Evolutionary conservation across 805 yeast genomes (phyloP).

Genomic region (Spathaspora passalidarum): DNA sequence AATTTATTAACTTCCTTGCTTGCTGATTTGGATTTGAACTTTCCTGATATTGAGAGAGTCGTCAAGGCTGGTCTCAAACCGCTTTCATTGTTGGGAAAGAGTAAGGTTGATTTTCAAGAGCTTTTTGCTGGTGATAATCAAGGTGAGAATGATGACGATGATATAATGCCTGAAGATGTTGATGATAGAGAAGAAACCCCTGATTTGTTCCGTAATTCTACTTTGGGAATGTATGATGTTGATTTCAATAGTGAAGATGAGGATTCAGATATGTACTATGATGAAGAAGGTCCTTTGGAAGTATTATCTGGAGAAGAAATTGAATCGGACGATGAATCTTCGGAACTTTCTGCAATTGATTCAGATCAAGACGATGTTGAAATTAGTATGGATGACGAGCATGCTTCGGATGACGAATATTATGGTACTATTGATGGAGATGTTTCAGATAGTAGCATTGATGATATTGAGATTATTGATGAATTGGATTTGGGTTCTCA

Average conservation of each 20-base stretch:
- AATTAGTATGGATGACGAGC: slow-evolving; percentile 30
- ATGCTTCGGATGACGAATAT: slow-evolving; percentile 8
- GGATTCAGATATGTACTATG: slow-evolving; percentile 17
- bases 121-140: slow-evolving; percentile 49
- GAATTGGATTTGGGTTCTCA: slow-evolving; percentile 28
- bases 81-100: slow-evolving; percentile 52
- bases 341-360: slow-evolving; percentile 12
- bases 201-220: slow-evolving; percentile 81
- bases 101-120: slow-evolving; percentile 55
- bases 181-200: slow-evolving; percentile 73
- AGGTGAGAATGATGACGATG: slow-evolving; percentile 46
- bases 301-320: slow-evolving; percentile 24
- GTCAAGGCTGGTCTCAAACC: slow-evolving; percentile 60
- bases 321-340: slow-evolving; percentile 12
- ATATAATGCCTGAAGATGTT: slow-evolving; percentile 29
- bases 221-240: slow-evolving; percentile 91
- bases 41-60: slow-evolving; percentile 60
- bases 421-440: slow-evolving; percentile 8
- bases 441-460: slow-evolving; percentile 15
- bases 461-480: slow-evolving; percentile 35
- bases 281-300: slow-evolving; percentile 32
- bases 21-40: slow-evolving; percentile 69
- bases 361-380: slow-evolving; percentile 40
- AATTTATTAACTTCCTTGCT: slow-evolving; percentile 55
- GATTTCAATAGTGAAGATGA: slow-evolving; percentile 66